Conservation (phyloP, 148 eudicot species). For the Rheum nobile region DNA sequence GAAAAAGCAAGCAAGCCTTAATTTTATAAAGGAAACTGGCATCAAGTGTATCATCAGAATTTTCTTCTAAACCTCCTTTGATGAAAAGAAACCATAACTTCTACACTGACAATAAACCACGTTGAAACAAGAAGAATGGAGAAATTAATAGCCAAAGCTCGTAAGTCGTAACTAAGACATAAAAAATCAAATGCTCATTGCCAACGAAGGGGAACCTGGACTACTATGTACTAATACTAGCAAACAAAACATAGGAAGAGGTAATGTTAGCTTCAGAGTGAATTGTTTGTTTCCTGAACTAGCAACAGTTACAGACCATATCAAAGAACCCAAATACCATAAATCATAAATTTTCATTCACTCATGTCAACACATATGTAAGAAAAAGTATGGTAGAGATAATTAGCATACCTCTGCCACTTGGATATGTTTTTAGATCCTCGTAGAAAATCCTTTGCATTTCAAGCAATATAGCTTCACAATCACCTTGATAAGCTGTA, state of each 20-base stretch:
- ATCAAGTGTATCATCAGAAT: not conserved
- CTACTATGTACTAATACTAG: not conserved
- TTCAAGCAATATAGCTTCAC: slow-evolving; percentile 82
- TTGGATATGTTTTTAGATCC: slow-evolving; percentile 33
- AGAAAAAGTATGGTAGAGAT: not conserved
- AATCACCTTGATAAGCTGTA: slow-evolving; percentile 61
- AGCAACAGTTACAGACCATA: not conserved
- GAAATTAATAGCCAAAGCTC: not conserved
- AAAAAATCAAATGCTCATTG: not conserved
- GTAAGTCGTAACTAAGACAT: not conserved
- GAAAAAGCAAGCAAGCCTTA: slow-evolving; percentile 1
- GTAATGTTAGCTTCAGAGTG: not conserved
- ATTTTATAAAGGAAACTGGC: not conserved
- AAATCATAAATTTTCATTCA: not conserved
- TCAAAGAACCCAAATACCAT: not conserved
- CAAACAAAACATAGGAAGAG: not conserved
- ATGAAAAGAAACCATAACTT: not conserved
- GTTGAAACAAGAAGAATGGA: not conserved
- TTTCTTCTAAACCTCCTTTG: not conserved
- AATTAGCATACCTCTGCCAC: slow-evolving; percentile 26
- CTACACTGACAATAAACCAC: not conserved
- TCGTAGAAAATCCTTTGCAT: slow-evolving; percentile 94
- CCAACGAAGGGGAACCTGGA: not conserved
- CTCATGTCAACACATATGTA: not conserved
- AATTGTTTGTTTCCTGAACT: not conserved